Evolutionary conservation across 1,284 basidiomycete species (phyloP).

Genomic region (Ustilago shanxiensis): DNA sequence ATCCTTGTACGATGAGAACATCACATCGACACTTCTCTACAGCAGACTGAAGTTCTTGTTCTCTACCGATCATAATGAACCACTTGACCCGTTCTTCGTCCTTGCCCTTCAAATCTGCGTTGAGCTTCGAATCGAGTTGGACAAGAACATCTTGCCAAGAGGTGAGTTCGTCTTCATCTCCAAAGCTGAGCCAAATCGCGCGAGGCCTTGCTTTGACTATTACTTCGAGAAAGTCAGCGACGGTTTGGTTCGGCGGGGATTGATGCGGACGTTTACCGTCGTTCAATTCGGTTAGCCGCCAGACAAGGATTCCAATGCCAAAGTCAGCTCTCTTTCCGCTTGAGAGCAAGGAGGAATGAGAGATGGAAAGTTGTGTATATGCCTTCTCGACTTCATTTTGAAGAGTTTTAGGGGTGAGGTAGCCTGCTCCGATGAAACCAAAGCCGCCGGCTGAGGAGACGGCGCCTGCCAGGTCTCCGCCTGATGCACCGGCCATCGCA

Average conservation of each 20-base stretch:
- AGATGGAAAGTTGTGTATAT: slow-evolving; percentile 23
- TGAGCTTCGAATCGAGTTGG: slow-evolving; percentile 45
- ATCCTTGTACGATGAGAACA: slow-evolving; percentile 61
- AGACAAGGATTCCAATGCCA: slow-evolving; percentile 65
- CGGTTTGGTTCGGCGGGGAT: slow-evolving; percentile 8
- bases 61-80: slow-evolving; percentile 59
- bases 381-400: slow-evolving; percentile 48
- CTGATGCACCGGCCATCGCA: slow-evolving; percentile 65
- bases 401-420: slow-evolving; percentile 44
- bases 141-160: slow-evolving; percentile 51
- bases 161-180: slow-evolving; percentile 46
- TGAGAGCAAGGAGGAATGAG: slow-evolving; percentile 14
- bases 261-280: slow-evolving; percentile 31
- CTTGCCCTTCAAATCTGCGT: slow-evolving; percentile 25
- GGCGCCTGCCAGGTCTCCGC: slow-evolving; percentile 59
- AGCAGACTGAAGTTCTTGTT: slow-evolving; percentile 49
- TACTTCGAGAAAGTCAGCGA: slow-evolving; percentile 50
- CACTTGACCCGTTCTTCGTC: slow-evolving; percentile 45
- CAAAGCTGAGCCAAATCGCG: slow-evolving; percentile 67
- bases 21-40: slow-evolving; percentile 56
- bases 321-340: slow-evolving; percentile 40
- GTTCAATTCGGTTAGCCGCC: slow-evolving; percentile 57
- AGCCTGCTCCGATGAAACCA: slow-evolving; percentile 68
- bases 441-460: slow-evolving; percentile 64
- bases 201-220: slow-evolving; percentile 49